Conservation (phyloP, 352 stramenopile species). For the Phytophthora chlamydospora region DNA sequence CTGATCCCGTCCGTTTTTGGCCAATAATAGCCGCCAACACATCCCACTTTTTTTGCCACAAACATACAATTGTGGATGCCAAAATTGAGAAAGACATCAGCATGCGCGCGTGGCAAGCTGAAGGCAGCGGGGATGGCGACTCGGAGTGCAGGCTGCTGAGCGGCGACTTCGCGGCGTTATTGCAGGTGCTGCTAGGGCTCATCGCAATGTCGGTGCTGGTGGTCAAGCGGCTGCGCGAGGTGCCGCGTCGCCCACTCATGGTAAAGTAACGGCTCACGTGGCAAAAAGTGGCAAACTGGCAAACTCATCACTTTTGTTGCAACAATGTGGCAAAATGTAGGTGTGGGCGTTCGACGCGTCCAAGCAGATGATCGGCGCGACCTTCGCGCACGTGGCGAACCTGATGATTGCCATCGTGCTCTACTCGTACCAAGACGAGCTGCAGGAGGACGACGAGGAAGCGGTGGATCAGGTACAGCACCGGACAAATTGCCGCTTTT, state of each 20-base stretch:
- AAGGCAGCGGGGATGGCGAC: slow-evolving; percentile 36
- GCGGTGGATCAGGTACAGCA: slow-evolving; percentile 60
- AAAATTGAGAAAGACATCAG: slow-evolving; percentile 18
- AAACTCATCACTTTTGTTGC: neutral
- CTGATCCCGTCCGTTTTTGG: slow-evolving; percentile 5
- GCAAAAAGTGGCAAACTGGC: slow-evolving; percentile 3
- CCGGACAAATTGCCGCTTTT: neutral
- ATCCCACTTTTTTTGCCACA: slow-evolving; percentile 25
- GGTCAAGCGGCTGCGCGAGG: slow-evolving; percentile 74
- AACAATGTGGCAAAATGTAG: slow-evolving; percentile 23
- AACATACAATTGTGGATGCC: slow-evolving; percentile 1
- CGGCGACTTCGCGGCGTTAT: slow-evolving; percentile 71
- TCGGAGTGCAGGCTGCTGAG: slow-evolving; percentile 83
- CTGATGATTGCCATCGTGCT: slow-evolving; percentile 88
- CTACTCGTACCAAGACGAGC: slow-evolving; percentile 65
- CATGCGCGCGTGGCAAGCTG: slow-evolving; percentile 35
- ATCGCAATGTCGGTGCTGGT: slow-evolving; percentile 87
- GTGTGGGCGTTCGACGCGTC: slow-evolving; percentile 87
- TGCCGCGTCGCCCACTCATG: slow-evolving; percentile 75
- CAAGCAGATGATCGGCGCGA: slow-evolving; percentile 88
- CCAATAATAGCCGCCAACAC: slow-evolving; percentile 19
- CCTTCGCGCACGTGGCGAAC: slow-evolving; percentile 86
- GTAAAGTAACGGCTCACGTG: slow-evolving; percentile 34
- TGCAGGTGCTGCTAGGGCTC: slow-evolving; percentile 80
- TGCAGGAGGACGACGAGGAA: slow-evolving; percentile 37